These are phyloP conservation scores for Batkoa obscura DNA, from an alignment of 371 early-diverging fungal genomes.

Conservation along the genomic window DNA sequence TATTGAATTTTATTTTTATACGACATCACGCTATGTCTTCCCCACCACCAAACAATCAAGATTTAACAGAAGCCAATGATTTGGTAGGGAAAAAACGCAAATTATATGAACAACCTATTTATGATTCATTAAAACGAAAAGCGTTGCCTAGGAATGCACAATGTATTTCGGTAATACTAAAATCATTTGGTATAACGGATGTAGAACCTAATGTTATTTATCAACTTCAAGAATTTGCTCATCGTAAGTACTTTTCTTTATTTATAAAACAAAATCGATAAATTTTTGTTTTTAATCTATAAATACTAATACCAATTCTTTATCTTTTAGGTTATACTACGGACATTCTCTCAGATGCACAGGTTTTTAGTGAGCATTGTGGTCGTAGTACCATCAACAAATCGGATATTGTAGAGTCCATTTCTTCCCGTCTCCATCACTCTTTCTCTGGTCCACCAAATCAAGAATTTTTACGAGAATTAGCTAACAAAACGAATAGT, in stretches of 20 bases:
- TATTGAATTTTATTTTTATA: too few relatives aligned
- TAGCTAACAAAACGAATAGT: conserved; percentile 75
- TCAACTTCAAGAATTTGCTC: conserved; percentile 90
- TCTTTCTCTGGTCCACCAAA: conserved; percentile 81
- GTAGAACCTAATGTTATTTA: conserved; percentile 93
- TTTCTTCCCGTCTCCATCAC: conserved; percentile 74
- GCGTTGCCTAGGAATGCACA: conserved; percentile 64
- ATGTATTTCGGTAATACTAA: conserved; percentile 78
- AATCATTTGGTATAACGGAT: conserved; percentile 83
- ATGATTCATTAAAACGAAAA: too few relatives aligned
- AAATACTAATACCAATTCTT: too few relatives aligned
- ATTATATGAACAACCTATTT: too few relatives aligned
- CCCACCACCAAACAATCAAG: too few relatives aligned
- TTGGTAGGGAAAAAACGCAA: too few relatives aligned
- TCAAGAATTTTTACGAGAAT: conserved; percentile 69
- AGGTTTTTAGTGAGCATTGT: conserved; percentile 87
- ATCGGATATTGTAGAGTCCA: conserved; percentile 85
- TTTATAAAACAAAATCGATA: neutral
- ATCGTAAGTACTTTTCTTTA: conserved; percentile 29
- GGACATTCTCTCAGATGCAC: conserved; percentile 88
- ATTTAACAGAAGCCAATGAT: too few relatives aligned
- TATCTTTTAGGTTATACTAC: conserved; percentile 60
- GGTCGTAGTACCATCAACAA: conserved; percentile 58
- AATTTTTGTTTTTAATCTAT: neutral
- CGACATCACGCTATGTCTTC: too few relatives aligned